A percentile compares a stretch with the other conserved stretches of the same genome.
These are phyloP conservation scores for Suhomyces xylopsoci DNA, from an alignment of 805 yeast species.

Conservation along the genomic window DNA sequence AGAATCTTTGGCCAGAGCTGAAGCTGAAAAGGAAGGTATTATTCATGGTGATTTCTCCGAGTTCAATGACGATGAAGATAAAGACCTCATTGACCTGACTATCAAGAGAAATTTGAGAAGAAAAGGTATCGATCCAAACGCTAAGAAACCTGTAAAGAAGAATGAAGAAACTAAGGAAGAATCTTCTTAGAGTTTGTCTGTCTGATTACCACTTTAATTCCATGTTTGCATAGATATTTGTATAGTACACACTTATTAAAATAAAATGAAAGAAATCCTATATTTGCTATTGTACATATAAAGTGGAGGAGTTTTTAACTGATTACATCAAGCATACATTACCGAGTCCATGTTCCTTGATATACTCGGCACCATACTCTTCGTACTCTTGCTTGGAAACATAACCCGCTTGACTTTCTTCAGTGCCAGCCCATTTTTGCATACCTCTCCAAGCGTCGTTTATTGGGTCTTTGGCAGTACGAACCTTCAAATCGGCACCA, in stretches of 20 bases:
- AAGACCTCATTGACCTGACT: constrained; percentile 64
- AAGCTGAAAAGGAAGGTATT: constrained; percentile 76
- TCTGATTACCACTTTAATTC: not conserved
- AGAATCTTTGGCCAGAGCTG: constrained; percentile 77
- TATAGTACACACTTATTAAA: constrained; percentile 1
- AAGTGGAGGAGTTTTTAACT: not conserved
- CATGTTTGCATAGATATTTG: constrained; percentile 2
- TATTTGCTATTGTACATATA: not conserved
- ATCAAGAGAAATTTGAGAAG: constrained; percentile 62
- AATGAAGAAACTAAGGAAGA: not conserved
- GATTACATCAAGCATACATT: constrained; percentile 43
- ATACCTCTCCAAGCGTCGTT: constrained; percentile 94
- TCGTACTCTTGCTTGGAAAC: constrained; percentile 73
- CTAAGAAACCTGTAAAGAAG: constrained; percentile 12
- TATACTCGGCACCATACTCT: constrained; percentile 86
- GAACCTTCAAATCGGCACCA: constrained; percentile 57
- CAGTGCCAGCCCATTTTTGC: constrained; percentile 68
- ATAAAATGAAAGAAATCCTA: not conserved
- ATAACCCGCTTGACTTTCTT: constrained; percentile 44
- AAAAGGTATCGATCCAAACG: constrained; percentile 69
- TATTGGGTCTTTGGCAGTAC: constrained; percentile 63
- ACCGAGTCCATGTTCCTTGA: constrained; percentile 82
- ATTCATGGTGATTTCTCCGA: constrained; percentile 83
- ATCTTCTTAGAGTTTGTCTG: not conserved
- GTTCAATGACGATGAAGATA: constrained; percentile 76